Conservation (phyloP, 2,329 filamentous ascomycete species). For the Curvularia verruculosa region DNA sequence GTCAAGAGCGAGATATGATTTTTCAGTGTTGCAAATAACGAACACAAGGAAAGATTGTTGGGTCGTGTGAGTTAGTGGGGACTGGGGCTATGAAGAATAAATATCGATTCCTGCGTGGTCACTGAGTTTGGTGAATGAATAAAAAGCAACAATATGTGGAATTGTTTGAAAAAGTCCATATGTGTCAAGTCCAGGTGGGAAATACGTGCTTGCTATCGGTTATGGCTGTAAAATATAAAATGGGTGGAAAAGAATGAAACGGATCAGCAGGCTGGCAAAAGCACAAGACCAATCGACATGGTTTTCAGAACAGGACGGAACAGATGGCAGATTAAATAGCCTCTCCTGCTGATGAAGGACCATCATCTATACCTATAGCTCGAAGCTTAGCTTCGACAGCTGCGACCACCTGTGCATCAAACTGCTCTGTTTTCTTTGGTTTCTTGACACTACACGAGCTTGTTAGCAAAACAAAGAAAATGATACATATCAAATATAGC, state of each 20-base stretch:
- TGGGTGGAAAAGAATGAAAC: neutral
- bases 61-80: neutral
- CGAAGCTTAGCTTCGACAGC: slow-evolving; percentile 62
- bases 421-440: slow-evolving; percentile 60
- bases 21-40: neutral
- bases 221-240: neutral
- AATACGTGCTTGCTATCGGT: neutral
- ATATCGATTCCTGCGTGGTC: neutral
- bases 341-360: slow-evolving; percentile 26
- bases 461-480: slow-evolving; percentile 26
- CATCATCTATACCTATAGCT: slow-evolving; percentile 39
- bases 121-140: neutral
- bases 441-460: slow-evolving; percentile 57
- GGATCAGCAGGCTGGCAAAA: neutral
- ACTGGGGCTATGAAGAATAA: neutral
- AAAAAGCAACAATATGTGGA: neutral
- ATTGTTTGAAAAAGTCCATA: neutral
- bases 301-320: neutral
- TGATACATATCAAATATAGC: neutral
- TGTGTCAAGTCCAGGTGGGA: neutral
- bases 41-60: neutral
- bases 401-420: slow-evolving; percentile 66
- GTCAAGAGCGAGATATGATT: neutral
- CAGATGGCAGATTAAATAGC: slow-evolving; percentile 10
- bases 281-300: neutral